Evolutionary conservation across 371 early-diverging fungal genomes (phyloP), one percentile per base, ranked within the genome.

Genomic region (Mortierella sp.): DNA sequence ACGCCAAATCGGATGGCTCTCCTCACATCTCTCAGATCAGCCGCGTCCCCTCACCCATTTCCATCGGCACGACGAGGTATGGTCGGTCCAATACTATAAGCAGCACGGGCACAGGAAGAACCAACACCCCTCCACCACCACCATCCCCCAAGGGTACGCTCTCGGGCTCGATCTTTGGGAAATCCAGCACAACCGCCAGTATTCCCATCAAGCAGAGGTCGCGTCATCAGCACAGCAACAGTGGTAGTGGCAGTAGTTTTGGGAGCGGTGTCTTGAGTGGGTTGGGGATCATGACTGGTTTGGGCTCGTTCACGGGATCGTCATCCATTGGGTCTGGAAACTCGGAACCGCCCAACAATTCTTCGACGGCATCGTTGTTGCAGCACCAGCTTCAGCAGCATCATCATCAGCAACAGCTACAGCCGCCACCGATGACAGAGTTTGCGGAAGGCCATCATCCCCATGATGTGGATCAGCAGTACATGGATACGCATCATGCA

Each of bases 221-320:
- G 35, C 85, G 75, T 27, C 87, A 86, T 55, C 87, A 82, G 16
- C 79, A 79, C 48, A 86, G 87, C 70, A 77, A 74, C 60, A 78
- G 87, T 49, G 80, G 87, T 11, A 80, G 80, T 24, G 87, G 82
- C 44, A 80, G 80, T 58, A 86, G 87, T 51, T 86, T 86, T 73
- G 82, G 82, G 54, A 82, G 87, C 24, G 80, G 82, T 1, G 71
- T 86, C 44, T 58, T 82, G 38, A 82, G 55, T 32, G 87, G 87
- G 12, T 54, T 86, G 44, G 87, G 87, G 4, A 82, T 86, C 55
- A 86, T 86, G 68, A 82, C 82, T 1, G 83, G 87, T 0, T 60
- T 86, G 24, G 87, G 87, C 5, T 86, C 87, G 21, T 86, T 82
- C 51, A 82, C 87, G 3, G 79, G 76, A 2, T 74, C 81, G 1